Percentiles rank a stretch among this genome's conserved stretches.
These are phyloP conservation scores for Leptodermis oblonga DNA, from an alignment of 257 asterid genomes.

Conservation along the genomic window DNA sequence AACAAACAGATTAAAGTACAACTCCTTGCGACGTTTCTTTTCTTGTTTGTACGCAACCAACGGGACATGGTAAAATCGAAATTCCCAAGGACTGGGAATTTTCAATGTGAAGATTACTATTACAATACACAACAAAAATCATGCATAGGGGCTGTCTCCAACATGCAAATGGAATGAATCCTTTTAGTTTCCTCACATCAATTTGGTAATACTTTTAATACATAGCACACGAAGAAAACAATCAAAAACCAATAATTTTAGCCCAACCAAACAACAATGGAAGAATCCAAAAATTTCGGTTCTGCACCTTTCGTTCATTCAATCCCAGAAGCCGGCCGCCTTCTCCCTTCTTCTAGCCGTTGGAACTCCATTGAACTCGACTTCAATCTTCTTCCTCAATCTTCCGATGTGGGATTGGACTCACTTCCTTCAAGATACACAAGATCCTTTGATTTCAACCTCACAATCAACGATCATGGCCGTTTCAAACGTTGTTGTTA, in stretches of 20 bases:
- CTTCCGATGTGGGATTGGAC: constrained; percentile 22
- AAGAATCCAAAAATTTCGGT: constrained; percentile 13
- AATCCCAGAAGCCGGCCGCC: constrained; percentile 32
- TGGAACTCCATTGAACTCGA: constrained; percentile 45
- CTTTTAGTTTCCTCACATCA: background rate
- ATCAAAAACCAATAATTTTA: too few relatives aligned
- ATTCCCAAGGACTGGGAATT: background rate
- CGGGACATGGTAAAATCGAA: background rate
- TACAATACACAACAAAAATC: constrained; percentile 3
- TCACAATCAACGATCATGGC: constrained; percentile 27
- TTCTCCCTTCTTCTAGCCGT: constrained; percentile 38
- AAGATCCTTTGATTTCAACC: constrained; percentile 39
- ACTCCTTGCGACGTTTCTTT: too few relatives aligned
- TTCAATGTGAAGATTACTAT: background rate
- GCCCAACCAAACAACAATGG: constrained; percentile 29
- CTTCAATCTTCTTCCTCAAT: constrained; percentile 34
- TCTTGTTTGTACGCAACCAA: background rate
- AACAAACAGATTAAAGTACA: too few relatives aligned
- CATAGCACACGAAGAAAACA: background rate
- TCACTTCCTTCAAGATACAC: constrained; percentile 45
- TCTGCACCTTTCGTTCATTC: constrained; percentile 31
- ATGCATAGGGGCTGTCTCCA: constrained; percentile 12
- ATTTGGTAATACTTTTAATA: background rate
- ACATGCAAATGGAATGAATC: constrained; percentile 2
- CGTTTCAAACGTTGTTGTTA: constrained; percentile 28